phyloP scores from a whole-genome alignment of 176 grass and related monocot genomes.

The Triticum timopheevii region DNA sequence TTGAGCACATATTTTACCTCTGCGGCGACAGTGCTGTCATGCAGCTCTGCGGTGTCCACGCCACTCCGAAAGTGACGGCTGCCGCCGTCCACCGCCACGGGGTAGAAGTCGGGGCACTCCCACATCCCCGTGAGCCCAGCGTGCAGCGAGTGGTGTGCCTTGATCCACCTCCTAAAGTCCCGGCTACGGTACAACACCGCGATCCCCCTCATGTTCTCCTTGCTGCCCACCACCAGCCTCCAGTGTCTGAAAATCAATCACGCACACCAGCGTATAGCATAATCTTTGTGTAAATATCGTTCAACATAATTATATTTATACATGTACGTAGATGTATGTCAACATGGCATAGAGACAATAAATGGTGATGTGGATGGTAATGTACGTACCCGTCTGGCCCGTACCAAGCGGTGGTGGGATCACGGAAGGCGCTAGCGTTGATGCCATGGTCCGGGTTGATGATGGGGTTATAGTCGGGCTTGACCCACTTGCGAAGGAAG shows the following conservation, averaged over 20 bases:
- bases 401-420: constrained; percentile 72
- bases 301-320: too few species aligned
- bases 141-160: constrained; percentile 50
- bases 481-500: constrained; percentile 61
- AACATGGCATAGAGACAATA: not conserved
- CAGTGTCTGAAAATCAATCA: constrained; percentile 24
- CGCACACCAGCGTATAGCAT: not conserved
- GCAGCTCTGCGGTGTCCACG: constrained; percentile 65
- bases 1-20: constrained; percentile 78
- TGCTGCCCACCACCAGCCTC: constrained; percentile 58
- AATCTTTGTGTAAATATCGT: not conserved
- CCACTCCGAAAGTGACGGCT: constrained; percentile 51
- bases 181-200: constrained; percentile 61
- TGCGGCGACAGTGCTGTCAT: not conserved
- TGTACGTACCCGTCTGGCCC: constrained; percentile 37
- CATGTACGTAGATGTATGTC: not conserved
- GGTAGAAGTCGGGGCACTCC: constrained; percentile 95
- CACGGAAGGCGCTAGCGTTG: constrained; percentile 67
- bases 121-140: constrained; percentile 70
- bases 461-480: constrained; percentile 78
- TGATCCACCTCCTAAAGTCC: constrained; percentile 63
- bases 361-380: not conserved
- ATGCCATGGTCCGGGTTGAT: constrained; percentile 29
- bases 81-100: constrained; percentile 44
- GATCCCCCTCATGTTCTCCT: constrained; percentile 41